Conservation (phyloP, 2,329 filamentous ascomycete species). For the Pseudocercospora crystallina region DNA sequence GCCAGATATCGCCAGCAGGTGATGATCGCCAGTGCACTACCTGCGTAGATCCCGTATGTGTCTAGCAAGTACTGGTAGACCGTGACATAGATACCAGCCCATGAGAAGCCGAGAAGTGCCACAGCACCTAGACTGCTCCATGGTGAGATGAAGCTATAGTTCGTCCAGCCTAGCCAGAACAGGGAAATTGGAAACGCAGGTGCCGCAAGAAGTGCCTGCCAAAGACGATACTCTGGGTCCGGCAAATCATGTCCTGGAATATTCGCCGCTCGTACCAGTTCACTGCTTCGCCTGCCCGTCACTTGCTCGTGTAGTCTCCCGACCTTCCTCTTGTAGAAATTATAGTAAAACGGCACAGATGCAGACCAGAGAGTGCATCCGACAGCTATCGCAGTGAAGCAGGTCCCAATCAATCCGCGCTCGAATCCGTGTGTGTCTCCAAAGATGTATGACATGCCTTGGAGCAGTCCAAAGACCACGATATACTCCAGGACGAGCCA, state of each 20-base stretch:
- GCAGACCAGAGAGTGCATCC: constrained; percentile 31
- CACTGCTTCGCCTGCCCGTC: constrained; percentile 7
- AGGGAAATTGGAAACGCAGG: constrained; percentile 46
- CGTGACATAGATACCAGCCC: constrained; percentile 48
- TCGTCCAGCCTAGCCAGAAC: constrained; percentile 55
- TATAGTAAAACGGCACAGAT: constrained; percentile 17
- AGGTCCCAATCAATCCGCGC: constrained; percentile 45
- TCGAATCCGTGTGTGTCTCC: constrained; percentile 40
- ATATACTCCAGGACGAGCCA: constrained; percentile 56
- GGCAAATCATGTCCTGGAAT: constrained; percentile 19
- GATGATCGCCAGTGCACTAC: constrained; percentile 41
- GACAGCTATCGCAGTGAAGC: constrained; percentile 47
- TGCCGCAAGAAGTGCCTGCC: constrained; percentile 47
- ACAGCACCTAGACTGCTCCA: constrained; percentile 49
- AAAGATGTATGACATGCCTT: constrained; percentile 54
- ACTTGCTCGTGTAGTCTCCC: constrained; percentile 21
- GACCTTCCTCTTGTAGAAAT: constrained; percentile 24
- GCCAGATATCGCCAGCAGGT: constrained; percentile 36
- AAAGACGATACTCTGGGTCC: constrained; percentile 42
- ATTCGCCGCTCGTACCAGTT: constrained; percentile 14
- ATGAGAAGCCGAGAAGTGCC: constrained; percentile 47
- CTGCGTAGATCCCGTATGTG: constrained; percentile 44
- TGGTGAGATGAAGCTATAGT: constrained; percentile 41
- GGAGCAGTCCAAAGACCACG: constrained; percentile 55
- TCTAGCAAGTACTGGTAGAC: constrained; percentile 40